Conservation (phyloP, 1,139 yeast genomes). For the Suhomyces guaymorum region DNA sequence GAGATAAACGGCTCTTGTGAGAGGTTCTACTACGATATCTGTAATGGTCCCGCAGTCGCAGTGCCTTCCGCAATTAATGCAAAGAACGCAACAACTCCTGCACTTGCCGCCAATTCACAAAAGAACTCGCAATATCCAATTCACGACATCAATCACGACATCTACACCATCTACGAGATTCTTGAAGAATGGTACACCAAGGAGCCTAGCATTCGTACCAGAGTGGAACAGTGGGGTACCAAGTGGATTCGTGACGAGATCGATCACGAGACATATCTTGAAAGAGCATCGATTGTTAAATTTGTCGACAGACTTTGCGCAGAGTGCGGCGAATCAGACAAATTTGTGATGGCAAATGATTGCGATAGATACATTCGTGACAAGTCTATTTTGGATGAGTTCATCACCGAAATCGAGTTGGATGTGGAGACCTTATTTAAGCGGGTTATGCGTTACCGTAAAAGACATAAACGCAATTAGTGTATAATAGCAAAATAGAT, state of each 20-base stretch:
- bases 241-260: slow-evolving; percentile 21
- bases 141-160: slow-evolving; percentile 20
- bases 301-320: slow-evolving; percentile 16
- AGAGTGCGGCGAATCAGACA: slow-evolving; percentile 16
- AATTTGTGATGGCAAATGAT: slow-evolving; percentile 15
- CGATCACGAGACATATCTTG: slow-evolving; percentile 19
- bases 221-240: slow-evolving; percentile 19
- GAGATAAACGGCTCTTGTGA: slow-evolving; percentile 12
- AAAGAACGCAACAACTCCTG: no score
- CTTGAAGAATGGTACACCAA: slow-evolving; percentile 20
- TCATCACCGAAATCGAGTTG: slow-evolving; percentile 21
- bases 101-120: no score
- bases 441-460: slow-evolving; percentile 14
- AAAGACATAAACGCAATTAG: slow-evolving; percentile 7
- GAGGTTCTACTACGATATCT: slow-evolving; percentile 10
- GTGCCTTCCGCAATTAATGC: no score
- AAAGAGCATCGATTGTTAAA: slow-evolving; percentile 16
- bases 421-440: slow-evolving; percentile 18
- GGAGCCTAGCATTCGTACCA: slow-evolving; percentile 15
- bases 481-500: slow-evolving; percentile 6
- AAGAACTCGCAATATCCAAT: slow-evolving; percentile 7
- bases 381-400: slow-evolving; percentile 20
- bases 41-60: slow-evolving; percentile 11
- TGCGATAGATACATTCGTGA: slow-evolving; percentile 21
- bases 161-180: slow-evolving; percentile 18